phyloP scores from a whole-genome alignment of 805 yeast genomes.

The Saccharomycopsis sp. region DNA sequence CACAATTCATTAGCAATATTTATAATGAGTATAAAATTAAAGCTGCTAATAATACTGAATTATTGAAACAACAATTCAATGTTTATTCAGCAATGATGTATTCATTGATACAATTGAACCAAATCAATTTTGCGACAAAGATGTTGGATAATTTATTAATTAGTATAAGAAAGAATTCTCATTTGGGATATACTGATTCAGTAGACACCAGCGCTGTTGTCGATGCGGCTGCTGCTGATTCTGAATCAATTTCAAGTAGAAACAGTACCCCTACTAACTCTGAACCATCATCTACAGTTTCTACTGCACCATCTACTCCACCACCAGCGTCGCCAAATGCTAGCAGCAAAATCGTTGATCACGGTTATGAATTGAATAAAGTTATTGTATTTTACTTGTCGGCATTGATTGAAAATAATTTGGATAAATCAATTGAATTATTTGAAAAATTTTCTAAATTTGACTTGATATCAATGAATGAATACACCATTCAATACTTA shows the following conservation, averaged over 20 bases:
- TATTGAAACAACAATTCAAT: conserved; percentile 14
- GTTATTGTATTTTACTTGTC: conserved; percentile 13
- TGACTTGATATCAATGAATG: conserved; percentile 6
- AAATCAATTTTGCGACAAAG: conserved; percentile 16
- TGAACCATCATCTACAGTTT: neutral
- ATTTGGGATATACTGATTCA: neutral
- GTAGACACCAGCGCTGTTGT: conserved; percentile 4
- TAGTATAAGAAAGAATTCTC: neutral
- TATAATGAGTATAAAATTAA: conserved; percentile 15
- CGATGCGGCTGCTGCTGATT: neutral
- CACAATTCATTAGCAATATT: conserved; percentile 6
- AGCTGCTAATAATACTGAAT: neutral
- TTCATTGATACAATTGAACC: conserved; percentile 15
- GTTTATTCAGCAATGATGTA: conserved; percentile 18
- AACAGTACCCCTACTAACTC: neutral
- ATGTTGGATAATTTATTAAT: conserved; percentile 18
- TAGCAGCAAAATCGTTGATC: neutral
- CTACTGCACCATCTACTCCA: neutral
- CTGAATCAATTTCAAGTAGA: neutral
- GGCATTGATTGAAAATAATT: conserved; percentile 10
- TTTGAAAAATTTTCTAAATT: conserved; percentile 13
- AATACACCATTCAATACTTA: conserved; percentile 5
- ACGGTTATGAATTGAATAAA: conserved; percentile 9
- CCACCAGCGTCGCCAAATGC: neutral
- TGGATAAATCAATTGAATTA: conserved; percentile 8